Base-by-base conservation (phyloP, 352 stramenopile species). In the Pythium grandisporangium region DNA sequence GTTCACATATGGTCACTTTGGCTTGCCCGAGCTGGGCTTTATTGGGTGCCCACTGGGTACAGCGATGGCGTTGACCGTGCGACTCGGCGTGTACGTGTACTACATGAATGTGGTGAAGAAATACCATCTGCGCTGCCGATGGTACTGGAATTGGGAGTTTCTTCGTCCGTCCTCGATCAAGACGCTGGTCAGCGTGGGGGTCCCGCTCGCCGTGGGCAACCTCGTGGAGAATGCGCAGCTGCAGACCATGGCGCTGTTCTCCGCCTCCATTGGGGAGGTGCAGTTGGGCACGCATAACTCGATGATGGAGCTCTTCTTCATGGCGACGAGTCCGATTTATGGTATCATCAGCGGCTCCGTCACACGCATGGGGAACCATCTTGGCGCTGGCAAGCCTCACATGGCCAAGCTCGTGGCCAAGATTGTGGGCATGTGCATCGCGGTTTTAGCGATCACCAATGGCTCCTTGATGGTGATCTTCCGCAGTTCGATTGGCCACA, bases 291-390 rank as follows among this genome's bases (percentile, higher is more conserved):
- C 80, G 13, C 75, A 93, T 53, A 89, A 81, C 48, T 67, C 76
- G 13, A 92, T 91, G 77, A 82, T 92, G 61, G 79, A 91, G 54
- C 53, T 91, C 22, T 86, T 92, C 54, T 82, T 83, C 54, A 83
- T 94, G 50, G 62, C 77, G 27, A 85, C 74, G n/a, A 98, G 54
- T 22, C 73, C 70, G 6, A 76, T 91, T 26, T 93, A 82, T 51
- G 73, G 79, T 6, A 50, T 90, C 2, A 68, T 81, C 12, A 70
- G 62, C 33, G 70, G 55, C 13, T 65, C 73, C 2, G 73, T 88
- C 17, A 80, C 66, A 24, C 77, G 70, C 24, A 80, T 84, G 33
- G 75, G 64, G 8, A 66, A 49, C 16, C 67, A 91, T 39, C 42
- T 95, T 14, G 82, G 79, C 0, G 66, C 68, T 1, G 58, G 62